Conservation (phyloP, 306 rosid genomes). For the Acacia melanoxylon region DNA sequence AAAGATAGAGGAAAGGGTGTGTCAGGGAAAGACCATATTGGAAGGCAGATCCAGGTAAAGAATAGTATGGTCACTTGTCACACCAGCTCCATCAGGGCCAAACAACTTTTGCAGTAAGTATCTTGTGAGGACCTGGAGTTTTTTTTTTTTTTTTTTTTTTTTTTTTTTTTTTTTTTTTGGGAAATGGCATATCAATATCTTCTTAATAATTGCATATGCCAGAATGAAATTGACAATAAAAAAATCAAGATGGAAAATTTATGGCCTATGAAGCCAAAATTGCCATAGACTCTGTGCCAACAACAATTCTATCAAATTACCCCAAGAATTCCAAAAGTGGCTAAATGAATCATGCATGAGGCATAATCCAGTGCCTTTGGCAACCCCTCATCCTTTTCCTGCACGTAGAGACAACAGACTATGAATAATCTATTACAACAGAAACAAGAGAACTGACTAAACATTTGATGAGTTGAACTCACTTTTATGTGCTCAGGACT, state of each 20-base stretch:
- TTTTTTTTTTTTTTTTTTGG: not conserved
- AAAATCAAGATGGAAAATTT: not conserved
- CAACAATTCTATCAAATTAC: conserved; percentile 4
- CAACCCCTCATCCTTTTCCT: not conserved
- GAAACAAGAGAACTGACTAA: not conserved
- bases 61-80: conserved; percentile 57
- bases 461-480: conserved; percentile 23
- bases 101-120: conserved; percentile 71
- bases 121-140: conserved; percentile 74
- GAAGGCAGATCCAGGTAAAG: conserved; percentile 89
- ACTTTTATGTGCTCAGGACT: conserved; percentile 37
- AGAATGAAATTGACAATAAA: conserved; percentile 6
- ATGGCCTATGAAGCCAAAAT: not conserved
- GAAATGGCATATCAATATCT: conserved; percentile 10
- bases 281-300: not conserved
- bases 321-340: conserved; percentile 27
- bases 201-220: not conserved
- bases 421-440: not conserved
- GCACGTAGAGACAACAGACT: conserved; percentile 6
- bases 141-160: not conserved
- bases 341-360: conserved; percentile 19
- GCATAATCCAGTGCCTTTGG: conserved; percentile 9
- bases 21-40: conserved; percentile 67
- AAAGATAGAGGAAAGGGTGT: conserved; percentile 5
- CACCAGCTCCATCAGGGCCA: conserved; percentile 60